These are phyloP conservation scores for Kodamaea hsintzibuensis DNA, from an alignment of 805 yeast genomes.

Conservation along the genomic window DNA sequence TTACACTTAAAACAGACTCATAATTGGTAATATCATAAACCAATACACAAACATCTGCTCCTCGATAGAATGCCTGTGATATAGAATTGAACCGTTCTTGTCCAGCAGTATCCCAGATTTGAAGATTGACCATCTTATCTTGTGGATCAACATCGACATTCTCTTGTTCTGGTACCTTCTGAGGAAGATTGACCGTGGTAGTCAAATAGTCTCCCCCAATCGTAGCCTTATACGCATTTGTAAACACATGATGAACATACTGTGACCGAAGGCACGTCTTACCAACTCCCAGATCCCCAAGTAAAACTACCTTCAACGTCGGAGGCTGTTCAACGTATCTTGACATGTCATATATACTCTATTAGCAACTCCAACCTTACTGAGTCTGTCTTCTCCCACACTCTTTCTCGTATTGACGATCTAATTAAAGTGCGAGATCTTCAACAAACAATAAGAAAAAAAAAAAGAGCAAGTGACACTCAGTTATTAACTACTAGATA, in stretches of 20 bases:
- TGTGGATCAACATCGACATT: constrained; percentile 5
- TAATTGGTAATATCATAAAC: constrained; percentile 57
- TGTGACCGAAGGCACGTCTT: constrained; percentile 59
- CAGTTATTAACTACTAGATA: not conserved
- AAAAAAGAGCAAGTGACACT: not conserved
- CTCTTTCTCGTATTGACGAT: not conserved
- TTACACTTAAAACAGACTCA: constrained; percentile 48
- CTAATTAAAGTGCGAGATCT: not conserved
- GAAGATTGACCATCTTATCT: constrained; percentile 39
- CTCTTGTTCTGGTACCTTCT: not conserved
- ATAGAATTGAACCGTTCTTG: constrained; percentile 50
- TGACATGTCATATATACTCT: not conserved
- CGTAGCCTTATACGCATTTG: constrained; percentile 58
- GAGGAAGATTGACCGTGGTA: constrained; percentile 26
- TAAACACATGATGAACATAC: constrained; percentile 54
- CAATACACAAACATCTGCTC: constrained; percentile 55
- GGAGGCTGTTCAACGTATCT: constrained; percentile 7
- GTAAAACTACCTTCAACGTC: constrained; percentile 50
- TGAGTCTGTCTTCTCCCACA: not conserved
- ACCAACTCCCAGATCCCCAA: constrained; percentile 63
- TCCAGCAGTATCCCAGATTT: constrained; percentile 57
- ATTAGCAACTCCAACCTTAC: not conserved
- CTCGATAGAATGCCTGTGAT: constrained; percentile 57
- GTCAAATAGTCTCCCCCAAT: constrained; percentile 61
- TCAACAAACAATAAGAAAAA: not conserved